These are phyloP conservation scores for Eimeria nieschulzi DNA, from an alignment of 169 alveolate genomes.

Conservation along the genomic window DNA sequence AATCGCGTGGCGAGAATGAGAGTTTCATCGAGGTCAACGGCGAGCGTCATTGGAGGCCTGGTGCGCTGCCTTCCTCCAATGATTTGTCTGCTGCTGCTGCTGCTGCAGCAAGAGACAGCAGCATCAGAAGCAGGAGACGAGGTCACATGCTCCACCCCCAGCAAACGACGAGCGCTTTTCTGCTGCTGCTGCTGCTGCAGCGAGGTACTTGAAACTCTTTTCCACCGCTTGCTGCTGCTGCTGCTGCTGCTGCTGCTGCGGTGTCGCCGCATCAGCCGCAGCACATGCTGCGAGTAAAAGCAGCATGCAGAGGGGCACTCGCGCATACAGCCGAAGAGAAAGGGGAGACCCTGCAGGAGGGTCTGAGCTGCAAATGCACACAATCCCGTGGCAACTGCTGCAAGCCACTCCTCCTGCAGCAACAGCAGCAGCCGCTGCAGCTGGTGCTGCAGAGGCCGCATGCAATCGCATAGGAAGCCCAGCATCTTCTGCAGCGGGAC, in stretches of 20 bases:
- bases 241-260: slow-evolving; percentile 27
- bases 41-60: slow-evolving; percentile 70
- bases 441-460: slow-evolving; percentile 6
- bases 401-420: slow-evolving; percentile 4
- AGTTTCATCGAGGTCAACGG: slow-evolving; percentile 68
- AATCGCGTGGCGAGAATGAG: slow-evolving; percentile 34
- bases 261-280: slow-evolving; percentile 6
- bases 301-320: not conserved
- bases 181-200: slow-evolving; percentile 15
- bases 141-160: not conserved
- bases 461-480: slow-evolving; percentile 8
- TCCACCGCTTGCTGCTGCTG: slow-evolving; percentile 22
- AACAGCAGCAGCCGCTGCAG: not conserved
- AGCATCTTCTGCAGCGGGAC: not conserved
- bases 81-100: slow-evolving; percentile 32
- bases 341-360: slow-evolving; percentile 23
- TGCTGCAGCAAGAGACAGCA: not conserved
- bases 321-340: slow-evolving; percentile 5
- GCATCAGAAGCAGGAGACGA: not conserved
- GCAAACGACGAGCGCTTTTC: slow-evolving; percentile 2
- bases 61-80: slow-evolving; percentile 46
- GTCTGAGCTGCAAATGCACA: not conserved
- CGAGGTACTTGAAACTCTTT: not conserved
- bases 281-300: not conserved
- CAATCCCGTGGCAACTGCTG: not conserved